A percentile compares a stretch with the other conserved stretches of the same genome.
These are phyloP conservation scores for Leccinum variicolor DNA, from an alignment of 768 basidiomycete species.

Conservation along the genomic window DNA sequence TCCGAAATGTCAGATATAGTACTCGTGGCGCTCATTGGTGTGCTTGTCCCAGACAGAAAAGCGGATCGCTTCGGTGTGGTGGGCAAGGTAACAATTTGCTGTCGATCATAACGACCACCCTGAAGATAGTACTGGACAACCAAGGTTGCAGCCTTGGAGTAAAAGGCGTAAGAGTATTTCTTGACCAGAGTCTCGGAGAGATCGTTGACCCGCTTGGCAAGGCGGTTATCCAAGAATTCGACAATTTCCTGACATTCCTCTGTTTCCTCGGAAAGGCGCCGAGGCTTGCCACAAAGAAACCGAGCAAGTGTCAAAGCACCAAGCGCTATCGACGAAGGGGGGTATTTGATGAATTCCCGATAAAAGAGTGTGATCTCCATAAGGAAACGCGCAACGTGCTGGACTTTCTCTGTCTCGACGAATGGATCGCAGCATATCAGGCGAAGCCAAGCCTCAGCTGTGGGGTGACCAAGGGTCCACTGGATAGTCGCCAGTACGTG, in stretches of 20 bases:
- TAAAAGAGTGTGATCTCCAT: slow-evolving; percentile 99
- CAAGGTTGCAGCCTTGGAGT: slow-evolving; percentile 91
- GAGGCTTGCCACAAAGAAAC: slow-evolving; percentile 78
- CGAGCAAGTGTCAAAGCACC: slow-evolving; percentile 88
- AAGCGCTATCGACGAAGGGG: slow-evolving; percentile 84
- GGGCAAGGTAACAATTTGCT: slow-evolving; percentile 49
- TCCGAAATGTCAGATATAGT: slow-evolving; percentile 74
- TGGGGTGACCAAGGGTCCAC: slow-evolving; percentile 96
- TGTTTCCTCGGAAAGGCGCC: slow-evolving; percentile 80
- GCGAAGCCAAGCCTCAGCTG: slow-evolving; percentile 96
- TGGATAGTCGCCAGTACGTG: slow-evolving; percentile 95
- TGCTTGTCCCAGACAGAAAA: slow-evolving; percentile 51
- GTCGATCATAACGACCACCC: slow-evolving; percentile 69
- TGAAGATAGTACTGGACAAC: slow-evolving; percentile 93
- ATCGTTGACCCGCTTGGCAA: slow-evolving; percentile 86
- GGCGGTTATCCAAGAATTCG: slow-evolving; percentile 78
- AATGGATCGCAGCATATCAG: slow-evolving; percentile 71
- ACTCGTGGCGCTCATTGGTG: slow-evolving; percentile 73
- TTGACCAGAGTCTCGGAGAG: slow-evolving; percentile 95
- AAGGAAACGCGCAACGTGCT: slow-evolving; percentile 94
- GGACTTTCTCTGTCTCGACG: slow-evolving; percentile 84
- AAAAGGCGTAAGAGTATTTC: slow-evolving; percentile 97
- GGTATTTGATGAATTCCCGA: slow-evolving; percentile 86
- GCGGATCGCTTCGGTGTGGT: slow-evolving; percentile 52
- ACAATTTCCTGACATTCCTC: slow-evolving; percentile 82